phyloP scores from a whole-genome alignment of 2,329 filamentous ascomycete genomes.

The Microsporum audouinii region DNA sequence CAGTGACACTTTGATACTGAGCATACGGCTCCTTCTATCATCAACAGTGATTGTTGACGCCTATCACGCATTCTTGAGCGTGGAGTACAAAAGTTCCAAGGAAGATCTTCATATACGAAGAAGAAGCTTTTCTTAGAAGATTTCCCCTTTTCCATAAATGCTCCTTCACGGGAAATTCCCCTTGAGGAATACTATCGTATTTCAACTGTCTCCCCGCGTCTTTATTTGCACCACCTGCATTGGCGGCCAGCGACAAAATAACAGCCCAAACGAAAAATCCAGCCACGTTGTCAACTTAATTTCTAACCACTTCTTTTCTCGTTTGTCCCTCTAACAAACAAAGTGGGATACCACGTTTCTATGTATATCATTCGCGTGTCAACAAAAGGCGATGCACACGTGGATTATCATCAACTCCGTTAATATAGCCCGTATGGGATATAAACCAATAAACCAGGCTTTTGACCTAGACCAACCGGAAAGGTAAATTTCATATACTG shows the following conservation, averaged over 20 bases:
- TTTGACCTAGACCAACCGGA: background rate
- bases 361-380: background rate
- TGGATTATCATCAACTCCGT: background rate
- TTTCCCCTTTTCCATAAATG: background rate
- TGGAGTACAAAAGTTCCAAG: background rate
- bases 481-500: background rate
- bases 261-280: background rate
- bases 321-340: background rate
- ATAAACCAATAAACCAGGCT: background rate
- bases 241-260: background rate
- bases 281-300: background rate
- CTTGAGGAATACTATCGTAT: background rate
- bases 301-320: background rate
- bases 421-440: background rate
- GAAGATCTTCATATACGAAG: background rate
- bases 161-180: background rate
- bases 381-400: background rate
- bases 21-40: background rate
- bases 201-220: background rate
- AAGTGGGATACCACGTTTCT: background rate
- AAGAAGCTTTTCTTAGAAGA: conserved; percentile 1
- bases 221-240: background rate
- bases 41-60: no score
- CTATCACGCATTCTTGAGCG: background rate
- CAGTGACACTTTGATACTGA: no score